Base-by-base conservation (phyloP, 2,329 filamentous ascomycete genomes). In the Aspergillus caelatus region DNA sequence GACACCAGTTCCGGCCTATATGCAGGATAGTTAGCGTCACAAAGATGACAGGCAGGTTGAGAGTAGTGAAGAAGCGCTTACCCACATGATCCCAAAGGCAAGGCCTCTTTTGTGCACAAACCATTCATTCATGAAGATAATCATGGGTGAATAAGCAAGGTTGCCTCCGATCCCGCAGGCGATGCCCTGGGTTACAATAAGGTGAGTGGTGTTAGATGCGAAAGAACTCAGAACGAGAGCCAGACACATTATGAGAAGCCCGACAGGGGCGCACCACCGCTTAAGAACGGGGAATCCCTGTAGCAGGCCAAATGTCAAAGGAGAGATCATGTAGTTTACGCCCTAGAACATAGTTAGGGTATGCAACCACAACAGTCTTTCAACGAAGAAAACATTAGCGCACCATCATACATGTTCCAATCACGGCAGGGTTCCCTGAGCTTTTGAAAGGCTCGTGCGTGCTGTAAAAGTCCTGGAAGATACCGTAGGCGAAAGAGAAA, bases 91-190 rank as follows among this genome's bases (percentile, higher is more conserved):
- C 0, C 82, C 83, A 19, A 80, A 77, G 0, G 77, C 79, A 69
- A 71, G 76, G 70, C 81, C 81, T 32, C 75, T 74, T 16, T 79
- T 72, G 67, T 81, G 79, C 10, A 84, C 78, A 71, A 84, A 85
- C 78, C 70, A 88, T 65, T 85, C 81, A 62, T 84, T 81, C 48
- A 85, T 74, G 52, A 80, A 80, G 43, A 80, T 72, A 30, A 84
- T 78, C 1, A 78, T 77, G 0, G 81, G 81, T 11, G 70, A 82
- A 70, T 77, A 87, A 3, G 83, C 72, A 0, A 85, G 71, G 30
- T 80, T 76, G 0, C 84, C 84, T 0, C 84, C 79, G 16, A 79
- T 66, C 0, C 78, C 81, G 21, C 77, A 80, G 11, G 63, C 65
- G 12, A 72, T 64, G 8, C 71, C 71, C 39, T 72, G 71, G 1